Conservation (phyloP, 257 asterid species). For the Paulownia fortunei region DNA sequence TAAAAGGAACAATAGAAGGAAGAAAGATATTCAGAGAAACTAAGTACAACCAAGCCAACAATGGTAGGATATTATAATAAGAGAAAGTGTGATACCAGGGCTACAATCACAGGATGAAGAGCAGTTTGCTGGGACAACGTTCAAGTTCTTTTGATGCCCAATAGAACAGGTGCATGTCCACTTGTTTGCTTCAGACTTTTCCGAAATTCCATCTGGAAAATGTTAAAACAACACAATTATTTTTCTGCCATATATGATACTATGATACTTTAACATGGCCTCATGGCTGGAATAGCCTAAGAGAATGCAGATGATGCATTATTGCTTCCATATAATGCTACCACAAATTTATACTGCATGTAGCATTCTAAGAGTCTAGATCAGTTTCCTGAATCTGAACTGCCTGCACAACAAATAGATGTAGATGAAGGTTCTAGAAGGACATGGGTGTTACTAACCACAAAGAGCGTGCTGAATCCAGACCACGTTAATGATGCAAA, state of each 20-base stretch:
- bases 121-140: constrained; percentile 57
- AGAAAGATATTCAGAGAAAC: not conserved
- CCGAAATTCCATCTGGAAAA: constrained; percentile 44
- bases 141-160: constrained; percentile 44
- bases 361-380: constrained; percentile 7
- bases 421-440: not conserved
- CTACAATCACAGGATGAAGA: constrained; percentile 85
- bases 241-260: constrained; percentile 8
- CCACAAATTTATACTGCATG: not conserved
- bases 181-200: constrained; percentile 46
- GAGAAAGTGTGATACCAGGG: constrained; percentile 57
- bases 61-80: not conserved
- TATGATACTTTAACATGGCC: constrained; percentile 6
- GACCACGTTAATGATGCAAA: constrained; percentile 47
- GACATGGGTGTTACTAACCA: constrained; percentile 50
- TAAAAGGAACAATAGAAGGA: not conserved
- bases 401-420: not conserved
- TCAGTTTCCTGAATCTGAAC: not conserved
- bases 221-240: not conserved
- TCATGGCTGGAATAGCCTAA: not conserved
- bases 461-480: constrained; percentile 60
- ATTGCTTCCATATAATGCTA: constrained; percentile 1
- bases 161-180: constrained; percentile 90
- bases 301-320: not conserved
- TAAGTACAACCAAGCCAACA: not conserved